A percentile compares a stretch with the other conserved stretches of the same genome.
phyloP scores from a whole-genome alignment of 139 green algal species.

The Diplosphaera chodatii region DNA sequence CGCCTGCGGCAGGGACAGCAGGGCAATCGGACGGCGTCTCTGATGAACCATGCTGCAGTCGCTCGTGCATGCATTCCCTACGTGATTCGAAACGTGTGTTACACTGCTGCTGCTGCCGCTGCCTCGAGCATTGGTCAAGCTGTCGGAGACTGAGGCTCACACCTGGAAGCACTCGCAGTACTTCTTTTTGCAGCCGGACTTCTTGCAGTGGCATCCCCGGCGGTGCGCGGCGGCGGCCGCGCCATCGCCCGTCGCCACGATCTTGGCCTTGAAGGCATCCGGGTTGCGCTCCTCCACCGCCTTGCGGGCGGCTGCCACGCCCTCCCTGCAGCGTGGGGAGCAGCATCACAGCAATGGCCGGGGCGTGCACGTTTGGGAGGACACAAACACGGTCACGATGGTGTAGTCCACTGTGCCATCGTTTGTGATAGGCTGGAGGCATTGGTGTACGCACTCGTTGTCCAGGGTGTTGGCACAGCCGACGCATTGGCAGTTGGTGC shows the following conservation, averaged over 20 bases:
- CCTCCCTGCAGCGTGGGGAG: conserved; percentile 5
- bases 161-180: conserved; percentile 99
- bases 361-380: too few species aligned
- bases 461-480: conserved; percentile 60
- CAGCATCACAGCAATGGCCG: too few species aligned
- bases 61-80: too few species aligned
- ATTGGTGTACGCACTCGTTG: conserved; percentile 18
- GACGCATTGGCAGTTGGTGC: conserved; percentile 57
- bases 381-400: too few species aligned
- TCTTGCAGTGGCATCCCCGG: conserved; percentile 80
- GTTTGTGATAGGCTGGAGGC: neutral
- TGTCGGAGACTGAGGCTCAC: neutral
- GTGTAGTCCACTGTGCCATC: too few species aligned
- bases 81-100: too few species aligned
- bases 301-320: conserved; percentile 34
- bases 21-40: too few species aligned
- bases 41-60: too few species aligned
- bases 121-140: too few species aligned
- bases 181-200: conserved; percentile 90
- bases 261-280: conserved; percentile 45
- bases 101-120: too few species aligned
- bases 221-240: conserved; percentile 39
- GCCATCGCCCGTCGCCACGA: conserved; percentile 1
- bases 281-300: conserved; percentile 55
- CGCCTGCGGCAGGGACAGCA: conserved; percentile 31